These are phyloP conservation scores for Blepharisma stoltei DNA, from an alignment of 73 alveolate genomes.

Conservation along the genomic window DNA sequence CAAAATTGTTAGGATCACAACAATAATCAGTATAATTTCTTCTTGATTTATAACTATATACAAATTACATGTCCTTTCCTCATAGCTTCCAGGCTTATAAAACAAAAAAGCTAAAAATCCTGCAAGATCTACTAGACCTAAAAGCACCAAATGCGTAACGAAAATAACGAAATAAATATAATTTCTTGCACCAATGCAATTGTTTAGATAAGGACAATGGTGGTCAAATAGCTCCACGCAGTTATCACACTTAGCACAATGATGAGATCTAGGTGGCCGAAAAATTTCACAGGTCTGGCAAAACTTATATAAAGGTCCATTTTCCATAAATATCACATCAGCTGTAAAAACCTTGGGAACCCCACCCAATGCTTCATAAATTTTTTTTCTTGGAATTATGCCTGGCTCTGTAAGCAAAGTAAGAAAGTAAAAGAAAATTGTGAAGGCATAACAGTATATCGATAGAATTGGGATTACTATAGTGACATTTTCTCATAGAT, in stretches of 20 bases:
- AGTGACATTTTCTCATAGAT: neutral
- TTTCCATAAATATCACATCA: no score
- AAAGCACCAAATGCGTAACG: slow-evolving; percentile 32
- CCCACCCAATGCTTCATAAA: neutral
- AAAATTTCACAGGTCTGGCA: slow-evolving; percentile 89
- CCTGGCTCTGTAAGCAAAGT: slow-evolving; percentile 21
- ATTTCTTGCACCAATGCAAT: slow-evolving; percentile 90
- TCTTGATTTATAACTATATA: slow-evolving; percentile 6
- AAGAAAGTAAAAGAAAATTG: neutral
- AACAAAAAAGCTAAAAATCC: slow-evolving; percentile 42
- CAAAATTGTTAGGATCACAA: neutral
- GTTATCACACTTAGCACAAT: slow-evolving; percentile 94
- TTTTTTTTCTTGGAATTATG: slow-evolving; percentile 15
- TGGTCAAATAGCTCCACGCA: slow-evolving; percentile 96
- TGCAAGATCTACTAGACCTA: slow-evolving; percentile 41
- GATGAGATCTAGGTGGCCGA: slow-evolving; percentile 93
- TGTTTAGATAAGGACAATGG: slow-evolving; percentile 94
- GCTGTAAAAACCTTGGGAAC: no score
- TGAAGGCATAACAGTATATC: neutral
- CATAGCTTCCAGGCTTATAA: slow-evolving; percentile 37
- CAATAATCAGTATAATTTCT: neutral
- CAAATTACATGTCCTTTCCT: slow-evolving; percentile 16
- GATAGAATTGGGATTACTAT: neutral
- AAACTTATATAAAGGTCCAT: slow-evolving; percentile 41
- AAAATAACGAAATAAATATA: slow-evolving; percentile 45